These are phyloP conservation scores for Boletus hoseneyae DNA, from an alignment of 1,284 basidiomycete genomes.

Conservation along the genomic window DNA sequence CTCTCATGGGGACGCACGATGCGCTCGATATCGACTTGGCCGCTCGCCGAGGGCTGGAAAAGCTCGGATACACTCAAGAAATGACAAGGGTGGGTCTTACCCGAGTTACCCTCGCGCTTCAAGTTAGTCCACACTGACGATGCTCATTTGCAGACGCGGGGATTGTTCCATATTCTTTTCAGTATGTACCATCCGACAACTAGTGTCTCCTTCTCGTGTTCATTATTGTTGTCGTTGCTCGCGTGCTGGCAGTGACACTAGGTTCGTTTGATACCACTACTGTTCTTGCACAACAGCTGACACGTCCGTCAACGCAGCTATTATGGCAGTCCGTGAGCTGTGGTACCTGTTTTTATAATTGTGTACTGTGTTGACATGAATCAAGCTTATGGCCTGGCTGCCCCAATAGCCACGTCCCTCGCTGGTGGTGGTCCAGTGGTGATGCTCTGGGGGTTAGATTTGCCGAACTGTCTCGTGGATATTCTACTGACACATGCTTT, in stretches of 20 bases:
- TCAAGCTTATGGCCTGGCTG: slow-evolving; percentile 48
- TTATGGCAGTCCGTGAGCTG: slow-evolving; percentile 51
- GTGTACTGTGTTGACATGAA: slow-evolving; percentile 4
- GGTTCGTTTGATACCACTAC: slow-evolving; percentile 29
- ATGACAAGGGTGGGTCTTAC: slow-evolving; percentile 40
- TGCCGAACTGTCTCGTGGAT: not conserved
- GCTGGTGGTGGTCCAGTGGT: slow-evolving; percentile 50
- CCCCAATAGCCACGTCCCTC: slow-evolving; percentile 53
- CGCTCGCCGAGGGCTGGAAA: slow-evolving; percentile 38
- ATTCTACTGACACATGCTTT: not conserved
- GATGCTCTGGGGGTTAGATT: slow-evolving; percentile 49
- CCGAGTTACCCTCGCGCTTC: too few species aligned
- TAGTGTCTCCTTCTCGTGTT: slow-evolving; percentile 1
- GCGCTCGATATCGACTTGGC: slow-evolving; percentile 19
- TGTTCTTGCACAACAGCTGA: not conserved
- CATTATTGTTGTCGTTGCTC: not conserved
- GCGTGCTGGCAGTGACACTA: slow-evolving; percentile 39
- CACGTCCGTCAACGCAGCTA: slow-evolving; percentile 33
- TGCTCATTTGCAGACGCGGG: slow-evolving; percentile 38
- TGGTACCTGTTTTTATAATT: not conserved
- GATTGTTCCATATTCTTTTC: slow-evolving; percentile 45
- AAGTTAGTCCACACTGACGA: not conserved
- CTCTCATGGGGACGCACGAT: slow-evolving; percentile 11
- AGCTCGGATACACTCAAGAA: slow-evolving; percentile 50
- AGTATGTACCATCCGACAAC: slow-evolving; percentile 36